phyloP scores from a whole-genome alignment of 2,329 filamentous ascomycete species.

The Paecilomyces sp. region DNA sequence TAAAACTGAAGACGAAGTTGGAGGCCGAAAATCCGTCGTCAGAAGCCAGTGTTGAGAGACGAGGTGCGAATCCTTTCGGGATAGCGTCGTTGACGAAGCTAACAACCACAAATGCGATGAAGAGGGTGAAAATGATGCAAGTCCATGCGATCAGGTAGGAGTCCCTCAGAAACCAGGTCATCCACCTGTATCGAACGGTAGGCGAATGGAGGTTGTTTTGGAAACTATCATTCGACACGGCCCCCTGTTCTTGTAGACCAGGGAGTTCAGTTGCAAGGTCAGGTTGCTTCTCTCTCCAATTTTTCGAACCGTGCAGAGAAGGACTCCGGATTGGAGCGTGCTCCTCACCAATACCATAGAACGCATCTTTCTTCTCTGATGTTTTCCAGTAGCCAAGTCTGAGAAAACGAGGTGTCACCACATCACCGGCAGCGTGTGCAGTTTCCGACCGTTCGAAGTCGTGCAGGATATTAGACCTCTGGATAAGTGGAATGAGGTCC shows the following conservation, averaged over 20 bases:
- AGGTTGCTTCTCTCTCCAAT: slow-evolving; percentile 20
- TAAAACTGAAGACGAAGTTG: slow-evolving; percentile 75
- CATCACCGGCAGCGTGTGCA: slow-evolving; percentile 39
- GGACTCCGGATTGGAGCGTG: slow-evolving; percentile 44
- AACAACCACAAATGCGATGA: slow-evolving; percentile 66
- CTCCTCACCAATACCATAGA: slow-evolving; percentile 71
- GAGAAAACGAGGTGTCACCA: slow-evolving; percentile 53
- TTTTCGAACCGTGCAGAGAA: slow-evolving; percentile 22
- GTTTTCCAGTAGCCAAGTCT: slow-evolving; percentile 82
- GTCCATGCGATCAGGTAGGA: slow-evolving; percentile 60
- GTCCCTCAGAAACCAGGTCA: slow-evolving; percentile 70
- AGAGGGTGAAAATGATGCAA: slow-evolving; percentile 52
- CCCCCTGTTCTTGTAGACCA: slow-evolving; percentile 31
- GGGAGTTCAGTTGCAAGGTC: slow-evolving; percentile 26
- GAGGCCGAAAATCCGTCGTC: slow-evolving; percentile 68
- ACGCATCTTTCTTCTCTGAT: slow-evolving; percentile 59
- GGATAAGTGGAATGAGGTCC: slow-evolving; percentile 70
- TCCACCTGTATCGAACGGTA: slow-evolving; percentile 56
- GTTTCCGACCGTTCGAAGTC: slow-evolving; percentile 67
- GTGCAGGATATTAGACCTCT: slow-evolving; percentile 68
- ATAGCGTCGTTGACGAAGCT: slow-evolving; percentile 68
- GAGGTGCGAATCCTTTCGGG: slow-evolving; percentile 63
- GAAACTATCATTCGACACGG: slow-evolving; percentile 36
- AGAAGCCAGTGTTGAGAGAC: slow-evolving; percentile 55
- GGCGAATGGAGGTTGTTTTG: slow-evolving; percentile 47